phyloP scores from a whole-genome alignment of 106 monocot genomes.

The Phalaenopsis aphrodite region DNA sequence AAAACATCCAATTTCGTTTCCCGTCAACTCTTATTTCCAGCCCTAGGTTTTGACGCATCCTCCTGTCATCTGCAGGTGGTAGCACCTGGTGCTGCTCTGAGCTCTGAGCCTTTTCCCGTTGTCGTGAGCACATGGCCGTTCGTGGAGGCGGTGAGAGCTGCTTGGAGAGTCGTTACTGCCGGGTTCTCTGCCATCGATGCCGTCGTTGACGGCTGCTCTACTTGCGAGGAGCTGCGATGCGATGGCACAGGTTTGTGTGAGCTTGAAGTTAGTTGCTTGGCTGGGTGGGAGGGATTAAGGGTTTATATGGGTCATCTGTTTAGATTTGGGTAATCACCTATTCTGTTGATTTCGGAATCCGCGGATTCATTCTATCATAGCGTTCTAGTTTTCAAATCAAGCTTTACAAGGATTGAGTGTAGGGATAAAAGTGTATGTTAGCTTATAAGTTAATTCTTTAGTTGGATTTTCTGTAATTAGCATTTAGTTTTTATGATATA shows the following conservation, averaged over 20 bases:
- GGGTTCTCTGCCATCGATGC: conserved; percentile 63
- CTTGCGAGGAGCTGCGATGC: conserved; percentile 79
- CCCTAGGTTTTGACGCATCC: background rate
- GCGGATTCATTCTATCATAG: no score
- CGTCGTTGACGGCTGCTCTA: conserved; percentile 74
- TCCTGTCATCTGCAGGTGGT: background rate
- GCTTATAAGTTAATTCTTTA: no score
- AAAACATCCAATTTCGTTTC: background rate
- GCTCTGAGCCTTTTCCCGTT: conserved; percentile 27
- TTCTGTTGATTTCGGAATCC: no score
- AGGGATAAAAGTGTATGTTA: no score
- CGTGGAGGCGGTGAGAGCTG: conserved; percentile 67
- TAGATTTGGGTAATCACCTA: no score
- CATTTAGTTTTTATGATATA: no score
- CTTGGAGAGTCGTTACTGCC: conserved; percentile 45
- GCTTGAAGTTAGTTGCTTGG: background rate
- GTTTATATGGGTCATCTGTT: no score
- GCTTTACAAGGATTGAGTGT: no score
- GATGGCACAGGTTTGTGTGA: conserved; percentile 79
- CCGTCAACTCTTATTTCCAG: background rate
- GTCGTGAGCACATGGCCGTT: conserved; percentile 96
- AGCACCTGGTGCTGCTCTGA: background rate
- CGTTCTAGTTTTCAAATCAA: no score
- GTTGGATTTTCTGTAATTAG: no score
- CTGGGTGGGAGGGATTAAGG: background rate